A percentile compares a stretch with the other conserved stretches of the same genome.
Conservation (phyloP, 2,329 filamentous ascomycete genomes). For the Xylariaceae sp. region DNA sequence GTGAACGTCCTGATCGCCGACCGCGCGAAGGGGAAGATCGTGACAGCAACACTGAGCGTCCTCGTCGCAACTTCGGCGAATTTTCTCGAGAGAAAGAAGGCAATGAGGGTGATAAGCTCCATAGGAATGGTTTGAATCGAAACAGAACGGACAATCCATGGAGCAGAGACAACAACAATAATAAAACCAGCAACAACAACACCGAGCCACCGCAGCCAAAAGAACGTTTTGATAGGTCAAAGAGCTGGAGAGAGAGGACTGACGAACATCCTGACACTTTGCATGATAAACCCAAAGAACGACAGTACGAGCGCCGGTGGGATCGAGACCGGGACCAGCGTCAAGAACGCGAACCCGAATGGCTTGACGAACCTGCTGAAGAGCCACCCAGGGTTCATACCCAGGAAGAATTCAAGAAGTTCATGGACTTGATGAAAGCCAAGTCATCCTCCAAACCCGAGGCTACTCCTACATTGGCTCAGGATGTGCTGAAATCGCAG, state of each 20-base stretch:
- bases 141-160: slow-evolving; percentile 68
- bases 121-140: slow-evolving; percentile 62
- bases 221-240: slow-evolving; percentile 54
- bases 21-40: slow-evolving; percentile 42
- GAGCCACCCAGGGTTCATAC: slow-evolving; percentile 70
- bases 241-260: slow-evolving; percentile 57
- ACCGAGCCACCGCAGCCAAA: slow-evolving; percentile 38
- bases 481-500: slow-evolving; percentile 37
- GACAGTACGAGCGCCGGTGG: slow-evolving; percentile 53
- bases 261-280: slow-evolving; percentile 37
- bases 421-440: slow-evolving; percentile 86
- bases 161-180: slow-evolving; percentile 57
- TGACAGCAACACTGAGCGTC: slow-evolving; percentile 52
- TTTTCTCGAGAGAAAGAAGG: slow-evolving; percentile 44
- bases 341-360: slow-evolving; percentile 80
- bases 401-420: slow-evolving; percentile 87
- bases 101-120: slow-evolving; percentile 51
- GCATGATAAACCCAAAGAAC: slow-evolving; percentile 52
- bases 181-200: slow-evolving; percentile 32
- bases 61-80: slow-evolving; percentile 47
- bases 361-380: slow-evolving; percentile 73
- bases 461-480: slow-evolving; percentile 34
- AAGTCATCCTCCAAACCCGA: slow-evolving; percentile 40
- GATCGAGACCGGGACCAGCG: slow-evolving; percentile 53
- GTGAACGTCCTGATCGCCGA: slow-evolving; percentile 43